Evolutionary conservation across 306 rosid genomes (phyloP).

Genomic region (Cicer pinnatifidum): DNA sequence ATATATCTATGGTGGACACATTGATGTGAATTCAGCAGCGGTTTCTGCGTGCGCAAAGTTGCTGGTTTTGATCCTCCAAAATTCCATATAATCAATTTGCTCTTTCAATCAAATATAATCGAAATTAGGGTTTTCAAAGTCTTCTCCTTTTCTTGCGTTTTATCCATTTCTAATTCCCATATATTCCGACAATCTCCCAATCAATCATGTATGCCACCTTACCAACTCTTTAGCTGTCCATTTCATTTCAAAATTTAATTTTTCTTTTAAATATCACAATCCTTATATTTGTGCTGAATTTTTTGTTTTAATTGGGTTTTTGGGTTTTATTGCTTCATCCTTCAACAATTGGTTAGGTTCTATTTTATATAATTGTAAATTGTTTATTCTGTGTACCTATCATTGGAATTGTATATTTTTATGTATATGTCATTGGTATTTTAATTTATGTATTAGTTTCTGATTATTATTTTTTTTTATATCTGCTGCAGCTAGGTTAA

Average conservation of each 20-base stretch:
- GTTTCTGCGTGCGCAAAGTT: constrained; percentile 50
- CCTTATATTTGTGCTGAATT: neutral
- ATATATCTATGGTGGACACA: neutral
- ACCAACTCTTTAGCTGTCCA: constrained; percentile 7
- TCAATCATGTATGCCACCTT: constrained; percentile 19
- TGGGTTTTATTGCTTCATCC: constrained; percentile 7
- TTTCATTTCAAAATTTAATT: constrained; percentile 23
- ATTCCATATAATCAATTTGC: neutral
- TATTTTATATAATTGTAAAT: neutral
- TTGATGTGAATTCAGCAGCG: constrained; percentile 38
- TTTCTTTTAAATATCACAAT: constrained; percentile 14
- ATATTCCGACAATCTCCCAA: constrained; percentile 1
- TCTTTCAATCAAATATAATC: constrained; percentile 2
- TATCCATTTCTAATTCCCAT: constrained; percentile 26
- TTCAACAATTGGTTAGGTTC: constrained; percentile 14
- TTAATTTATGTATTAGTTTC: constrained; percentile 22
- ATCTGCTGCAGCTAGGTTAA: constrained; percentile 44
- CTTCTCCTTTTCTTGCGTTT: constrained; percentile 31
- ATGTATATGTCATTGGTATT: neutral
- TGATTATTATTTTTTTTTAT: constrained; percentile 7
- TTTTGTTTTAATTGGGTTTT: constrained; percentile 43
- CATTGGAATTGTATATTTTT: neutral
- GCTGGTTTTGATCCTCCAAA: constrained; percentile 42
- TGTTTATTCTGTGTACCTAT: constrained; percentile 15
- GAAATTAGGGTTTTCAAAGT: constrained; percentile 45